Percentiles rank a stretch among this genome's conserved stretches.
phyloP scores from a whole-genome alignment of 2,329 filamentous ascomycete species.

The Neofusicoccum ribis region DNA sequence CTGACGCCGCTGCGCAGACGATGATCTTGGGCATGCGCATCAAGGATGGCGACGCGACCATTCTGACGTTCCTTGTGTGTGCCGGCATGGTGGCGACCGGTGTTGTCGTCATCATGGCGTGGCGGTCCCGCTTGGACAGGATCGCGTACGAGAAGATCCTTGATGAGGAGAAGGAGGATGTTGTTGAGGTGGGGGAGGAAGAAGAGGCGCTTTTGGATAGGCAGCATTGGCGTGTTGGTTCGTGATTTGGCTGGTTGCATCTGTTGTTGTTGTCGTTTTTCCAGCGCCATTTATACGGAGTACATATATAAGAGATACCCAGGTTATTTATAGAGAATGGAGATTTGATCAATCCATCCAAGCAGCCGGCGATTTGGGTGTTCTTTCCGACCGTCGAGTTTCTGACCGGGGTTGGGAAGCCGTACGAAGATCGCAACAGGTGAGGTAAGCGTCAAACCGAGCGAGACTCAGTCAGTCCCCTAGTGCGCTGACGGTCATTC shows the following conservation, averaged over 20 bases:
- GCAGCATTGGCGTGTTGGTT: not conserved
- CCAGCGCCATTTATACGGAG: too few species aligned
- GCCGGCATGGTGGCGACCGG: not conserved
- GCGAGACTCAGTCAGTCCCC: too few species aligned
- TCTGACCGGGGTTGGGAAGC: too few species aligned
- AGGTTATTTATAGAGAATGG: not conserved
- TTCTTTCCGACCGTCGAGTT: too few species aligned
- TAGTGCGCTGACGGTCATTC: too few species aligned
- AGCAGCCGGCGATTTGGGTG: too few species aligned
- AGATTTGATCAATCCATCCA: not conserved
- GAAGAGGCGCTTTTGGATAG: constrained; percentile 2
- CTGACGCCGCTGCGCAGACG: not conserved
- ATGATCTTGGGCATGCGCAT: constrained; percentile 4
- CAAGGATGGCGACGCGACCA: not conserved
- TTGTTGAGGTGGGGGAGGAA: constrained; percentile 11
- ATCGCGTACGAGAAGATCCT: constrained; percentile 6
- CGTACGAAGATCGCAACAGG: too few species aligned
- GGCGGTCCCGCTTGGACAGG: not conserved
- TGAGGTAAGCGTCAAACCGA: too few species aligned
- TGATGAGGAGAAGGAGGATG: constrained; percentile 12
- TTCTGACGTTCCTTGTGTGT: constrained; percentile 2
- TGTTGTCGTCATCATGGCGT: not conserved
- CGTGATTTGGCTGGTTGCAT: not conserved
- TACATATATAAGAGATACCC: not conserved
- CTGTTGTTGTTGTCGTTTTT: not conserved